Conservation (phyloP, 495 filamentous ascomycete genomes). For the Articulospora tetracladia region DNA sequence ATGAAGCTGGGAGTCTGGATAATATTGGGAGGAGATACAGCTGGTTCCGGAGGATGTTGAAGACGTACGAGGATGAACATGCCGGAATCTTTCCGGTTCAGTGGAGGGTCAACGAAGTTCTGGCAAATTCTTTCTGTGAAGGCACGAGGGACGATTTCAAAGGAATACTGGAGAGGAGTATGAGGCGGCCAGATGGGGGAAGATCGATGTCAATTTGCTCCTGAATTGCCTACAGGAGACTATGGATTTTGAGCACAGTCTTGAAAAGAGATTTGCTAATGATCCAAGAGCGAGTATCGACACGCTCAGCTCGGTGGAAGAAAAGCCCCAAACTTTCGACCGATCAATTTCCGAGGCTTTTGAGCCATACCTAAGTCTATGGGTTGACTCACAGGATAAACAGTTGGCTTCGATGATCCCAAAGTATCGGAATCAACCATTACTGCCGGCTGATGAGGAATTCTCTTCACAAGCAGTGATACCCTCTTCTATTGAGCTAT, state of each 20-base stretch:
- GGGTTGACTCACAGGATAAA: conserved; percentile 96
- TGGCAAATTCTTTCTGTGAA: conserved; percentile 93
- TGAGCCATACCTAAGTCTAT: conserved; percentile 92
- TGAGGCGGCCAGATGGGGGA: conserved; percentile 74
- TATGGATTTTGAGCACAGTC: conserved; percentile 90
- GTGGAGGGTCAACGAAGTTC: conserved; percentile 86
- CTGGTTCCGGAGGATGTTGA: conserved; percentile 94
- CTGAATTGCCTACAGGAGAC: conserved; percentile 94
- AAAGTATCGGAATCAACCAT: conserved; percentile 80
- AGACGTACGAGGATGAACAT: conserved; percentile 95
- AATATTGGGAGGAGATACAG: conserved; percentile 94
- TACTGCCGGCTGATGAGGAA: conserved; percentile 81
- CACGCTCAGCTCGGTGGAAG: conserved; percentile 78
- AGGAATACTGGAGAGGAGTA: conserved; percentile 81
- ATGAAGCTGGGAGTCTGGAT: conserved; percentile 94
- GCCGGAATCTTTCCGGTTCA: conserved; percentile 78
- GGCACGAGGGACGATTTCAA: conserved; percentile 94
- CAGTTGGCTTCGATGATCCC: conserved; percentile 82
- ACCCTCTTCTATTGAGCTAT: conserved; percentile 90
- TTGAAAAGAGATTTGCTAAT: conserved; percentile 79
- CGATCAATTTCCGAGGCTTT: conserved; percentile 96
- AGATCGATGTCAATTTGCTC: conserved; percentile 86
- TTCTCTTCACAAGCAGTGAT: conserved; percentile 89
- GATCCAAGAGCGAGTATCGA: conserved; percentile 78
- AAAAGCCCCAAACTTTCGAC: conserved; percentile 73